Conservation (phyloP, 768 basidiomycete species). For the Suillus sp. region DNA sequence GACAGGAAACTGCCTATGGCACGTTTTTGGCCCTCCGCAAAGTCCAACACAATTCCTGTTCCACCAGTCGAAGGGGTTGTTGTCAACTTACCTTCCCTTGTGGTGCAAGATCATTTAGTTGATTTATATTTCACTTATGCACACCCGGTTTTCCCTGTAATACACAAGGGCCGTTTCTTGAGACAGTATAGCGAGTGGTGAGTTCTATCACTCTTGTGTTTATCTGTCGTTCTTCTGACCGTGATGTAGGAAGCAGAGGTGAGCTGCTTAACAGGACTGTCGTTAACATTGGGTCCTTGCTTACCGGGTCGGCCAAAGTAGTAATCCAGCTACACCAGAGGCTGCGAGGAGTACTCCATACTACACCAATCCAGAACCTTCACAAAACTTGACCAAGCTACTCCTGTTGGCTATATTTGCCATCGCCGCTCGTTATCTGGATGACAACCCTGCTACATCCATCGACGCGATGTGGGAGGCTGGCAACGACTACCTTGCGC, state of each 20-base stretch:
- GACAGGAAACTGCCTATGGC: conserved; percentile 73
- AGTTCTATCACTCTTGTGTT: conserved; percentile 16
- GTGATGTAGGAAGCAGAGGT: conserved; percentile 31
- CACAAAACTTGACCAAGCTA: conserved; percentile 67
- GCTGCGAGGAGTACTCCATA: conserved; percentile 16
- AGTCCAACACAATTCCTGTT: conserved; percentile 38
- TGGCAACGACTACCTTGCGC: conserved; percentile 62
- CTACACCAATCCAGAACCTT: conserved; percentile 42
- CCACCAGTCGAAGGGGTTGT: conserved; percentile 46
- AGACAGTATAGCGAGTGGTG: conserved; percentile 61
- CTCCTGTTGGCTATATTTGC: conserved; percentile 82
- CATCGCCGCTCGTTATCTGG: conserved; percentile 73
- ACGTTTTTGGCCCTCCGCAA: conserved; percentile 68
- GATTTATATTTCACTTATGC: conserved; percentile 81
- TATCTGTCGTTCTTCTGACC: conserved; percentile 12
- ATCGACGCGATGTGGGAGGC: conserved; percentile 71
- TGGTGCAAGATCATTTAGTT: conserved; percentile 67
- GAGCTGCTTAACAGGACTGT: conserved; percentile 7
- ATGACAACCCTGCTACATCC: conserved; percentile 45
- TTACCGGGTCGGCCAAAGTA: conserved; percentile 32
- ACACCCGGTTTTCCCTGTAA: conserved; percentile 80
- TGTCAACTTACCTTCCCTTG: conserved; percentile 58
- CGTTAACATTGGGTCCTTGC: conserved; percentile 16
- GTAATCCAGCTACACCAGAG: conserved; percentile 38
- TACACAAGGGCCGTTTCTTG: conserved; percentile 74